phyloP scores from a whole-genome alignment of 768 basidiomycete species.

The Suillus tomentosus region DNA sequence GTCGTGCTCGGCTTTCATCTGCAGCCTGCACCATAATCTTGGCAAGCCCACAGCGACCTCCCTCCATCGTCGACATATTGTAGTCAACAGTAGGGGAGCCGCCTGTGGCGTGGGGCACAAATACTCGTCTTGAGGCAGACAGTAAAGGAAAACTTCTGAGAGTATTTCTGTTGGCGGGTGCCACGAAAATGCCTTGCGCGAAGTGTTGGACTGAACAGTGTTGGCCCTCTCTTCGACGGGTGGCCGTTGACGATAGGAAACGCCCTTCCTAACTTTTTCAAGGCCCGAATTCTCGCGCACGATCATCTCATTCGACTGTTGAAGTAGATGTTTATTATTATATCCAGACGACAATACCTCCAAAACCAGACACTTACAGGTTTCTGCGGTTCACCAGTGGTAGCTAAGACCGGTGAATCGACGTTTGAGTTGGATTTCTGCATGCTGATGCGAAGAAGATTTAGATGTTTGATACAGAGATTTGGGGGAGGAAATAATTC shows the following conservation, averaged over 20 bases:
- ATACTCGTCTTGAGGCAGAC: slow-evolving; percentile 13
- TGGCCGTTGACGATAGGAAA: not conserved
- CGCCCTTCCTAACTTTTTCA: not conserved
- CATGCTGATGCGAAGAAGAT: not conserved
- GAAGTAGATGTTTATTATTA: not conserved
- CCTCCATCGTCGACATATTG: slow-evolving; percentile 47
- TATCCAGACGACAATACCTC: not conserved
- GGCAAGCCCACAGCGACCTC: slow-evolving; percentile 40
- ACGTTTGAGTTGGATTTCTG: not conserved
- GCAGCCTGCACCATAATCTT: slow-evolving; percentile 49
- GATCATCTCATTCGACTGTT: not conserved
- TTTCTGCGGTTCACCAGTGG: not conserved
- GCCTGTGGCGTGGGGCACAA: slow-evolving; percentile 25
- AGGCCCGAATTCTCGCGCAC: too few species aligned
- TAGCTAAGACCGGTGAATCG: not conserved
- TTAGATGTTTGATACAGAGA: not conserved
- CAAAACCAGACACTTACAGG: not conserved
- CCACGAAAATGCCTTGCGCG: not conserved
- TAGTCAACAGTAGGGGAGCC: slow-evolving; percentile 42
- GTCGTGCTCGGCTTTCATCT: slow-evolving; percentile 14
- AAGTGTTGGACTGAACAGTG: not conserved
- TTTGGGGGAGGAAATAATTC: not conserved
- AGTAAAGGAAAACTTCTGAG: not conserved
- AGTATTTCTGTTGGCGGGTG: not conserved
- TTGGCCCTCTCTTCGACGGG: not conserved